Evolutionary conservation across 2,329 filamentous ascomycete species (phyloP).

Genomic region (Neopestalotiopsis sp.): DNA sequence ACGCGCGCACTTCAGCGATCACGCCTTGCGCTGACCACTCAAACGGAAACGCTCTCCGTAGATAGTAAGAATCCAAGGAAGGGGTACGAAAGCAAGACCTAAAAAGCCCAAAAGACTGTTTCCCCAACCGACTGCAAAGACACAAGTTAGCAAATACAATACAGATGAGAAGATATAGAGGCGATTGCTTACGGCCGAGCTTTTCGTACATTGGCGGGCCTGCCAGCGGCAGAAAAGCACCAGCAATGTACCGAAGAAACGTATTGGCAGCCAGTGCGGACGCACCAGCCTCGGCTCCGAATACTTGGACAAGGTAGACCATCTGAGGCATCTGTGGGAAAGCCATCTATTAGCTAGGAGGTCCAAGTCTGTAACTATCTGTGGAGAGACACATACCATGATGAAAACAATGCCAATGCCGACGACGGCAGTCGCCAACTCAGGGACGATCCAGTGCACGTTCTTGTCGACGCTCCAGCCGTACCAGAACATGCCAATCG

Average conservation of each 20-base stretch:
- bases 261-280: slow-evolving; percentile 59
- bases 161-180: too few relatives aligned
- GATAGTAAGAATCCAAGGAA: background rate
- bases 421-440: slow-evolving; percentile 47
- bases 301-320: slow-evolving; percentile 33
- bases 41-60: slow-evolving; percentile 3
- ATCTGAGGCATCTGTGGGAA: slow-evolving; percentile 29
- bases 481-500: slow-evolving; percentile 50
- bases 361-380: background rate
- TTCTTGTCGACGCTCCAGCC: slow-evolving; percentile 49
- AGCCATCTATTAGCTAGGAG: background rate
- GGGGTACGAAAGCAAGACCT: background rate
- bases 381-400: slow-evolving; percentile 21
- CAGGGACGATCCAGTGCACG: slow-evolving; percentile 52
- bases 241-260: slow-evolving; percentile 57
- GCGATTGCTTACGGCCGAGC: slow-evolving; percentile 38
- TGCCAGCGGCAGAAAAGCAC: slow-evolving; percentile 55
- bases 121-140: slow-evolving; percentile 38
- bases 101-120: slow-evolving; percentile 9
- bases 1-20: background rate
- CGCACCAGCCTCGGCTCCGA: slow-evolving; percentile 34
- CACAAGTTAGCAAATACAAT: too few relatives aligned
- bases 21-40: background rate
- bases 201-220: slow-evolving; percentile 54
- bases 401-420: slow-evolving; percentile 40